These are phyloP conservation scores for Heracleum sosnowskyi DNA, from an alignment of 129 eudicot genomes.

Conservation along the genomic window DNA sequence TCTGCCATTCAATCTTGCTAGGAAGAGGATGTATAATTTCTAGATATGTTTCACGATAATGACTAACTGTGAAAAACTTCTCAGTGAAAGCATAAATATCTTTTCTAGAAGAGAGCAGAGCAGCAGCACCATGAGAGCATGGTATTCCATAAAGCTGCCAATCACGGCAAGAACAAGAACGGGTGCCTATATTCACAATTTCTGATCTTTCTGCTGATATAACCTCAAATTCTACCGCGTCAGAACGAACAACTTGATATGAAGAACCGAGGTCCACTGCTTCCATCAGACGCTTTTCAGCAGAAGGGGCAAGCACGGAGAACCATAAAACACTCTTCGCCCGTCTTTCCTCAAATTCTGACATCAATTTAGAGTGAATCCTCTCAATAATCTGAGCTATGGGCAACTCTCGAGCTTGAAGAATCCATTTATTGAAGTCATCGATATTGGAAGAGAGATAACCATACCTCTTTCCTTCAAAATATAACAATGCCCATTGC, in stretches of 20 bases:
- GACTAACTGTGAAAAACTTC: conserved; percentile 25
- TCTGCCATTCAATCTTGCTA: conserved; percentile 33
- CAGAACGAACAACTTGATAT: conserved; percentile 46
- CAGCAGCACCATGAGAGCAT: conserved; percentile 54
- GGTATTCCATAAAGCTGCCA: conserved; percentile 55
- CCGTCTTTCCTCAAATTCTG: conserved; percentile 36
- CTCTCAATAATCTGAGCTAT: conserved; percentile 39
- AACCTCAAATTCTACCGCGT: conserved; percentile 51
- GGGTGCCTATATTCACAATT: conserved; percentile 44
- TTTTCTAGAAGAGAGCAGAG: conserved; percentile 31
- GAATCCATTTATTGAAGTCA: conserved; percentile 40
- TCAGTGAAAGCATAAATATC: conserved; percentile 38
- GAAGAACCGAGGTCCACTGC: conserved; percentile 24
- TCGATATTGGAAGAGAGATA: conserved; percentile 39
- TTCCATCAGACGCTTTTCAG: conserved; percentile 39
- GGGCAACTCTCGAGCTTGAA: conserved; percentile 46
- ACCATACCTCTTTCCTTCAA: conserved; percentile 44
- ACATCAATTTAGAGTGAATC: conserved; percentile 27
- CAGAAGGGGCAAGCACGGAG: conserved; percentile 35
- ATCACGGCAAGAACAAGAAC: conserved; percentile 40
- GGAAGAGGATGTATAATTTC: conserved; percentile 35
- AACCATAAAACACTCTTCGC: conserved; percentile 25
- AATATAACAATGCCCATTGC: conserved; percentile 39
- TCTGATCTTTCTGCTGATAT: conserved; percentile 37
- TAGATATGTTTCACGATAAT: conserved; percentile 30